Conservation (phyloP, 805 yeast genomes). For the Candida ascalaphidarum region DNA sequence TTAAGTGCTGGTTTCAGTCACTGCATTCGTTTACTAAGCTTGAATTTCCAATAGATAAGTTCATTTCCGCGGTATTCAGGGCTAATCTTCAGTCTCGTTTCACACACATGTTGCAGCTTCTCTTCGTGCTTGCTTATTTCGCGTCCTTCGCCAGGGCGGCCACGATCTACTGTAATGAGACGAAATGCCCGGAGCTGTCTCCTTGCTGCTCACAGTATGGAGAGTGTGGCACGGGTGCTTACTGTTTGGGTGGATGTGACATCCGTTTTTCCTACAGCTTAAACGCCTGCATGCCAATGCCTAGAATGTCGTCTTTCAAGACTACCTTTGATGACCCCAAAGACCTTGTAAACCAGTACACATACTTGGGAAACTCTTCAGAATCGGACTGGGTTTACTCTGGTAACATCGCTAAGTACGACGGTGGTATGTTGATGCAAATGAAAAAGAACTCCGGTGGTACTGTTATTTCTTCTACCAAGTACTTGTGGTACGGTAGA, state of each 20-base stretch:
- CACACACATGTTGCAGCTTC: too few species aligned
- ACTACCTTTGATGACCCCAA: slow-evolving; percentile 33
- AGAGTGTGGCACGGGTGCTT: slow-evolving; percentile 65
- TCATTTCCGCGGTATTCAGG: too few species aligned
- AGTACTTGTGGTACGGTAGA: slow-evolving; percentile 84
- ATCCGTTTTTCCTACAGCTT: slow-evolving; percentile 57
- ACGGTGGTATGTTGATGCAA: slow-evolving; percentile 52
- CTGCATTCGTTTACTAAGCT: too few species aligned
- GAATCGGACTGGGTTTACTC: slow-evolving; percentile 64
- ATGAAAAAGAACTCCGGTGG: slow-evolving; percentile 76
- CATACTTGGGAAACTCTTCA: slow-evolving; percentile 64
- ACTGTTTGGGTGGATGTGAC: slow-evolving; percentile 86
- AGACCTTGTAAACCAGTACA: slow-evolving; percentile 13
- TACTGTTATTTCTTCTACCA: slow-evolving; percentile 71
- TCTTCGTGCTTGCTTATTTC: too few species aligned
- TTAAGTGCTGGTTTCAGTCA: too few species aligned
- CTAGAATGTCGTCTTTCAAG: slow-evolving; percentile 49
- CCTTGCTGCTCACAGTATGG: slow-evolving; percentile 89
- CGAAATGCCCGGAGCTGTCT: slow-evolving; percentile 60
- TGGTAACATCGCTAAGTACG: slow-evolving; percentile 41
- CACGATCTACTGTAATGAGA: too few species aligned
- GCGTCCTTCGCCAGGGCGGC: too few species aligned
- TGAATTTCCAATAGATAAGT: too few species aligned
- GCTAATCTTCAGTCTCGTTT: too few species aligned
- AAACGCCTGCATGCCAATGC: slow-evolving; percentile 80